Evolutionary conservation across 345 rosid species (phyloP), one percentile per base, ranked within the genome.

Genomic region (Heritiera littoralis): DNA sequence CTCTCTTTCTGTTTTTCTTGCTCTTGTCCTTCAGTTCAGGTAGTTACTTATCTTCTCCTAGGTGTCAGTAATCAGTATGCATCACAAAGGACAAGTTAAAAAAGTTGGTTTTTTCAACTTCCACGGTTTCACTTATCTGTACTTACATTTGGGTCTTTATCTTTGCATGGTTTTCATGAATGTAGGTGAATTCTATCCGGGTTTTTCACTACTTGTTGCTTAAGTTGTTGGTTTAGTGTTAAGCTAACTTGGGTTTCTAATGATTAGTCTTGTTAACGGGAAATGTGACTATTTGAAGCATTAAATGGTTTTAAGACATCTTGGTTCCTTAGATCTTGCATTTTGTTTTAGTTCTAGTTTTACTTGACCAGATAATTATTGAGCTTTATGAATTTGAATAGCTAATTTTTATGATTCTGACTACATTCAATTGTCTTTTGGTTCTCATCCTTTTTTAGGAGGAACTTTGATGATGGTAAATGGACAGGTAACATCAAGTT

Each of bases 401-500:
- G 30, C 2, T 23, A 2, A 4, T 69, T 20, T 46, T 46, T 23
- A 11, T 48, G 74, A 70, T 1, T 17, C 58, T 72, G 13, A 72
- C 76, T 9, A 18, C 63, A 15, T 48, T 23, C 61, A 4, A 12
- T 11, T 30, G 38, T 63, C 71, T 35, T 66, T 32, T 71, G 58
- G 9, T 30, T n/a, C 11, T 45, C 65, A 45, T 63, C 9, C 58
- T 28, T 69, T 69, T 71, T 12, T 79, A 91, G 90, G 84, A 38
- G 81, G 75, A 49, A 64, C 58, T 76, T 78, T 83, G 71, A 69
- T 28, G 75, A 81, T 65, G 76, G 89, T 51, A 23, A 82, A 85
- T 49, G 92, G 84, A 60, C 86, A 88, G 90, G 93, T 88, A 85
- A 38, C 10, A 60, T 59, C 48, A 61, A 20, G 60, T 12, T 78